A percentile compares a stretch with the other conserved stretches of the same genome.
Evolutionary conservation across 345 rosid species (phyloP).

Genomic region (Populus euphratica): DNA sequence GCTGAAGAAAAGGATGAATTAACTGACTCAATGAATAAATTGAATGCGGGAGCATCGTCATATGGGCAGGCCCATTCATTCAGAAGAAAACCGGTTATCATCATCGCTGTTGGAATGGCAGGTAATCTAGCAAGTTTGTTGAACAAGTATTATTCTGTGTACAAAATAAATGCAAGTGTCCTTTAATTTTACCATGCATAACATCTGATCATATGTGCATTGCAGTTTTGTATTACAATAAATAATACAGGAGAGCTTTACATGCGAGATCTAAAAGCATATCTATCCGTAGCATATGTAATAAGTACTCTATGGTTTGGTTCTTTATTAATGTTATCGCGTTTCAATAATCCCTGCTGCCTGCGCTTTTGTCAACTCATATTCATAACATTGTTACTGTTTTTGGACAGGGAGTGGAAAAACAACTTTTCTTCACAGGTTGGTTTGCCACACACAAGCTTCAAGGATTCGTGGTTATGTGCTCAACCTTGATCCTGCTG

Average conservation of each 20-base stretch:
- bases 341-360: neutral
- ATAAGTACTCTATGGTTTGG: too few species aligned
- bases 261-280: neutral
- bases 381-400: neutral
- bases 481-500: constrained; percentile 83
- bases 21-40: constrained; percentile 51
- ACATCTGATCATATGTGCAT: neutral
- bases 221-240: too few species aligned
- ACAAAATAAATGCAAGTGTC: neutral
- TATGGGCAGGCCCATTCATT: constrained; percentile 39
- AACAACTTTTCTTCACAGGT: constrained; percentile 68
- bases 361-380: neutral
- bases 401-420: constrained; percentile 64
- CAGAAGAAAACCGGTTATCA: constrained; percentile 64
- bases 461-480: constrained; percentile 63
- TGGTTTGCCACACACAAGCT: constrained; percentile 69
- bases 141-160: neutral
- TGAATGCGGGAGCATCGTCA: constrained; percentile 33
- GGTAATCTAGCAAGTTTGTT: constrained; percentile 30
- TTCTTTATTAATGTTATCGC: neutral
- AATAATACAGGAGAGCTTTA: neutral
- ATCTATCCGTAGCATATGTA: too few species aligned
- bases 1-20: constrained; percentile 47
- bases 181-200: too few species aligned
- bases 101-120: constrained; percentile 84